Evolutionary conservation across 192 early-diverging fungal species (phyloP).

Genomic region (Entomortierella beljakovae): DNA sequence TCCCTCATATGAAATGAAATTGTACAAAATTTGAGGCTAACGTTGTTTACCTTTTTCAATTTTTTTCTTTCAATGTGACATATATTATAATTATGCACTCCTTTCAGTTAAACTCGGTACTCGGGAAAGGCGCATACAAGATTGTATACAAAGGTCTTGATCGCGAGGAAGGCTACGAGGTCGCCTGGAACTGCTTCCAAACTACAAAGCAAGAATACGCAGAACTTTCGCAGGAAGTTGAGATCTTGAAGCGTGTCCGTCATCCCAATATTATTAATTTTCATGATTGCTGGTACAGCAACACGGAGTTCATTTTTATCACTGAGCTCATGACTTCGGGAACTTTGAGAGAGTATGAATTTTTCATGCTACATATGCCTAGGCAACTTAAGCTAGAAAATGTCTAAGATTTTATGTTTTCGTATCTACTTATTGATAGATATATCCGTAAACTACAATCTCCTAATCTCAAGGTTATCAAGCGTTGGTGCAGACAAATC

Average conservation of each 20-base stretch:
- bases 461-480: conserved; percentile 81
- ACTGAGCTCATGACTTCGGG: conserved; percentile 90
- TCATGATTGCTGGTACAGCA: conserved; percentile 79
- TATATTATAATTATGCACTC: not conserved
- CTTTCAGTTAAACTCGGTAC: conserved; percentile 61
- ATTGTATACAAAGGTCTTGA: conserved; percentile 90
- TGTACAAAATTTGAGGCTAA: conserved; percentile 24
- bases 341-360: conserved; percentile 77
- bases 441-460: conserved; percentile 80
- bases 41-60: conserved; percentile 11
- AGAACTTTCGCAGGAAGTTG: conserved; percentile 79
- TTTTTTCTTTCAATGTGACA: not conserved
- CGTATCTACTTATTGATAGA: conserved; percentile 14
- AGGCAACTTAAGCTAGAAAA: no score
- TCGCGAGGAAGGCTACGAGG: conserved; percentile 89
- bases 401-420: no score
- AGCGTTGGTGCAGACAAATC: conserved; percentile 85
- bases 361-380: not conserved
- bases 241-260: conserved; percentile 81
- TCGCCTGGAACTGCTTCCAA: conserved; percentile 91
- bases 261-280: conserved; percentile 89
- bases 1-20: conserved; percentile 27
- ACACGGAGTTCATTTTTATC: conserved; percentile 82
- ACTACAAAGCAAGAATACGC: conserved; percentile 81
- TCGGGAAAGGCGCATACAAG: conserved; percentile 91